Conservation (phyloP, 1,139 yeast genomes). For the Nakaseomyces uthaithaninus region DNA sequence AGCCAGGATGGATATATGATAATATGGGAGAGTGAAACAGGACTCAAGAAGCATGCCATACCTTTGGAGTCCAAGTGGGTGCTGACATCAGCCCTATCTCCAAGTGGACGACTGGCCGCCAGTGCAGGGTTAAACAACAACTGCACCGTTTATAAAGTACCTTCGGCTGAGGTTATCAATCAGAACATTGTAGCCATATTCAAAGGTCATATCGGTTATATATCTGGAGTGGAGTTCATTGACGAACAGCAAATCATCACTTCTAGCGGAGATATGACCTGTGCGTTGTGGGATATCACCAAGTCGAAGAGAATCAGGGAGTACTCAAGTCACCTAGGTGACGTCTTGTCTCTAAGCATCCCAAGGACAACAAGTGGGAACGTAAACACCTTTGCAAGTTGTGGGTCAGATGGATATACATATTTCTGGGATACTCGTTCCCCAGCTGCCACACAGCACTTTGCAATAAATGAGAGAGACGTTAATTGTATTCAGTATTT, state of each 20-base stretch:
- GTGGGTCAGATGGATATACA: constrained; percentile 69
- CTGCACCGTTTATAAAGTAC: constrained; percentile 58
- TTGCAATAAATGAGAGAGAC: constrained; percentile 56
- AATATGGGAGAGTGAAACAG: constrained; percentile 74
- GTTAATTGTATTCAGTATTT: constrained; percentile 58
- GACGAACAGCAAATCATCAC: constrained; percentile 52
- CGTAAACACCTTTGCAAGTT: constrained; percentile 46
- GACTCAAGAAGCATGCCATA: constrained; percentile 64
- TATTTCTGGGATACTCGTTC: constrained; percentile 65
- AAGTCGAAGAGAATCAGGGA: constrained; percentile 49
- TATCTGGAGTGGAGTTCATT: constrained; percentile 65
- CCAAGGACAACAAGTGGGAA: constrained; percentile 16
- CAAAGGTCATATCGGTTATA: constrained; percentile 77
- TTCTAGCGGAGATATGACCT: constrained; percentile 77
- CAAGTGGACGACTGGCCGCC: constrained; percentile 57
- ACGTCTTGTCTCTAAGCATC: constrained; percentile 50
- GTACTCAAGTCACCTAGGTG: constrained; percentile 73
- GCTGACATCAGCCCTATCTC: constrained; percentile 64
- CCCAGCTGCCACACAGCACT: constrained; percentile 48
- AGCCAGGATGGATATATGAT: constrained; percentile 84
- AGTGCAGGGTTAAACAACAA: constrained; percentile 79
- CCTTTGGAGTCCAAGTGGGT: constrained; percentile 72
- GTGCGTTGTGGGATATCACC: constrained; percentile 71
- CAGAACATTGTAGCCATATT: constrained; percentile 47
- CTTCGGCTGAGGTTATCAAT: constrained; percentile 32